Base-by-base conservation (phyloP, 1,139 yeast species). In the Magnusiomyces tetraspermus region DNA sequence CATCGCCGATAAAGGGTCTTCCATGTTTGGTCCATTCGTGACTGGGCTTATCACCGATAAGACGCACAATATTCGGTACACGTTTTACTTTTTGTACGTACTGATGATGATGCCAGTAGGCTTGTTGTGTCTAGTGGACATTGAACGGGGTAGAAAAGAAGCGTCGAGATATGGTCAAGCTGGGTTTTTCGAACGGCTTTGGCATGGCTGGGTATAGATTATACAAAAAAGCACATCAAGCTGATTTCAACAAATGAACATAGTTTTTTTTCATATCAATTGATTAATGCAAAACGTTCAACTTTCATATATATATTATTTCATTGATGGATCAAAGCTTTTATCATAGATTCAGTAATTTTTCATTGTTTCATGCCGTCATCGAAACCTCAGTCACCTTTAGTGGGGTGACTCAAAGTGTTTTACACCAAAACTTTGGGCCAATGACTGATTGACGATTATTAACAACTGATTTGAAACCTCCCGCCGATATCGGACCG, bases 1-100 rank as follows among this genome's bases (percentile, higher is more conserved):
- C 36, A 80, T 83, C 43, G 83, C 90, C 0, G 90, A 83, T 63
- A 83, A 83, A 61, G 88, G 89, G 2, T 80, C 86, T 10, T 80
- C 86, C 0, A 76, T 83, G 3, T 58, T 83, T 33, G 89, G 90
- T 0, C 90, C 90, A 0, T 67, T 80, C 6, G 61, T 83, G 28
- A 78, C 84, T 15, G 90, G 87, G 0, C 55, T 82, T 53, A 76
- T 83, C 49, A 80, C 85, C 2, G 87, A 83, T 66, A 69, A 69
- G 53, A 81, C 86, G 0, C 89, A 83, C 61, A 79, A 83, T 57
- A 80, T 83, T 52, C 70, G 89, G 46, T 79, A 81, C 62, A 77
- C 86, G 11, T 83, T 83, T 63, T 82, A 78, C 71, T 73, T 83
- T 55, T 63, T 83, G 54, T 71, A 80, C 51, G 63, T 65, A 0